A percentile compares a stretch with the other conserved stretches of the same genome.
Conservation (phyloP, 208 protist species). For the Leishmania turanica region DNA sequence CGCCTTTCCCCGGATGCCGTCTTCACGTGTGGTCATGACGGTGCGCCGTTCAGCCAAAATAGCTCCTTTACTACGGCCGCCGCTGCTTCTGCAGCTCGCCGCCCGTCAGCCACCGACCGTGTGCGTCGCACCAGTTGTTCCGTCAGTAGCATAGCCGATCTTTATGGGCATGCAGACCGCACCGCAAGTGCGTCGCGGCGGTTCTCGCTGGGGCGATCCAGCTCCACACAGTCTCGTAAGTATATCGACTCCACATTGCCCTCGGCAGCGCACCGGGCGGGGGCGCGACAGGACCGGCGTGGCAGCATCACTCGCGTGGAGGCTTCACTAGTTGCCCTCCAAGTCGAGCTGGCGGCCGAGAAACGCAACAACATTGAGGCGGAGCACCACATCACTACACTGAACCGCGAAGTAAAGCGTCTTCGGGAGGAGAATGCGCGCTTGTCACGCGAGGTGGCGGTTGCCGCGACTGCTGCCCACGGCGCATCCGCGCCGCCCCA, state of each 20-base stretch:
- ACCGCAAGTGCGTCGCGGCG: not conserved
- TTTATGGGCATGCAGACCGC: not conserved
- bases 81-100: not conserved
- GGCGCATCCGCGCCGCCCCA: not conserved
- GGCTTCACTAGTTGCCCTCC: slow-evolving; percentile 40
- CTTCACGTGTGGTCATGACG: not conserved
- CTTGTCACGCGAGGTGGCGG: slow-evolving; percentile 30
- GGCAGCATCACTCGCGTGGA: slow-evolving; percentile 45
- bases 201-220: not conserved
- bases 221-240: not conserved
- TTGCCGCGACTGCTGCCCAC: not conserved
- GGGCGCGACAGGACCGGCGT: slow-evolving; percentile 3
- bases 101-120: not conserved
- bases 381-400: slow-evolving; percentile 46
- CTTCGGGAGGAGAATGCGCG: slow-evolving; percentile 49
- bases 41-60: not conserved
- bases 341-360: slow-evolving; percentile 69
- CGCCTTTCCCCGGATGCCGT: not conserved
- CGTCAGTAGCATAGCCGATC: not conserved
- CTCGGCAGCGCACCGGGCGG: not conserved
- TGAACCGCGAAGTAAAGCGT: slow-evolving; percentile 48
- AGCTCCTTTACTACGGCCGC: not conserved
- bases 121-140: slow-evolving; percentile 3
- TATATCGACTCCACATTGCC: not conserved
- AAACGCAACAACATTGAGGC: slow-evolving; percentile 80